phyloP scores from a whole-genome alignment of 1,139 yeast genomes.

The Blastobotrys illinoisensis region DNA sequence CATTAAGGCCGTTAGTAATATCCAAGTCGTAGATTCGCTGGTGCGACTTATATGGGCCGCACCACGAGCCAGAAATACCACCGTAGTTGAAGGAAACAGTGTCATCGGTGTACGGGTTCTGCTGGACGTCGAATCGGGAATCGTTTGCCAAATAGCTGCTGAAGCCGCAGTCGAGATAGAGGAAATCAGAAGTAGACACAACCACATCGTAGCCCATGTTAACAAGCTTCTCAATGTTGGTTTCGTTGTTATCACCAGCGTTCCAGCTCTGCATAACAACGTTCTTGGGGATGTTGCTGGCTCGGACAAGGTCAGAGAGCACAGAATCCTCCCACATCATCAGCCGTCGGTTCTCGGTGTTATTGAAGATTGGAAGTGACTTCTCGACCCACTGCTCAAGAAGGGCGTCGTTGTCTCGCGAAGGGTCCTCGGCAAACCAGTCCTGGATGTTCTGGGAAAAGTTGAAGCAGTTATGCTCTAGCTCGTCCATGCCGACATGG shows the following conservation, averaged over 20 bases:
- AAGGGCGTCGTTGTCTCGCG: conserved; percentile 36
- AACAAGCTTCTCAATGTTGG: conserved; percentile 33
- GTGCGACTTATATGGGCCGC: conserved; percentile 48
- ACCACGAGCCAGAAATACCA: conserved; percentile 42
- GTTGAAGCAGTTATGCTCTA: conserved; percentile 39
- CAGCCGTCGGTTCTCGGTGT: conserved; percentile 29
- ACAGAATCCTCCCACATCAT: conserved; percentile 49
- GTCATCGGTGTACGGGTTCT: conserved; percentile 25
- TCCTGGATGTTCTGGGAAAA: conserved; percentile 30
- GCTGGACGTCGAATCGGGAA: conserved; percentile 29
- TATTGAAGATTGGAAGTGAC: conserved; percentile 37
- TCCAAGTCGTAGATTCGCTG: conserved; percentile 43
- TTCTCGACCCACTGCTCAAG: conserved; percentile 40
- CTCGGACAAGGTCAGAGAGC: conserved; percentile 23
- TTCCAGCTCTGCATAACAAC: conserved; percentile 43
- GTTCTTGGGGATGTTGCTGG: conserved; percentile 27
- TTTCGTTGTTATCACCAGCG: conserved; percentile 15
- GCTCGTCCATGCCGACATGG: conserved; percentile 47
- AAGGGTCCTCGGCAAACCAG: conserved; percentile 40
- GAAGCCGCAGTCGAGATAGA: conserved; percentile 46
- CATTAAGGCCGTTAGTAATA: conserved; percentile 36
- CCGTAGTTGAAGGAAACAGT: conserved; percentile 32
- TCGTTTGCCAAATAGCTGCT: conserved; percentile 44
- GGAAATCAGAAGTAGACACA: conserved; percentile 37
- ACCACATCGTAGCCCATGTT: conserved; percentile 42